A percentile compares a stretch with the other conserved stretches of the same genome.
These are phyloP conservation scores for Porcisia deanei DNA, from an alignment of 208 protist species.

Conservation along the genomic window DNA sequence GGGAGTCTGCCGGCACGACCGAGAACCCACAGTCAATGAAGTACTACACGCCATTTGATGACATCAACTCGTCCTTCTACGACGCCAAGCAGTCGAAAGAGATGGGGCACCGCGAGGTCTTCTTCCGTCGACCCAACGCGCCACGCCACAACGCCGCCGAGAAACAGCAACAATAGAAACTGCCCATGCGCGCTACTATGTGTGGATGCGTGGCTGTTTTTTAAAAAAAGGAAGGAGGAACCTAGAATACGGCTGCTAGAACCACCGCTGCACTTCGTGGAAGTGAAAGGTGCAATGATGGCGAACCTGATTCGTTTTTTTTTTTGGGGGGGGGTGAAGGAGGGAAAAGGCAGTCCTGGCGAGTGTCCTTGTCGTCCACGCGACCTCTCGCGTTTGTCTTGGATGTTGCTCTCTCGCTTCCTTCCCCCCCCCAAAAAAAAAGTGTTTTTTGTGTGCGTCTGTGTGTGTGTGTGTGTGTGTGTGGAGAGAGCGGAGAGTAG, in stretches of 20 bases:
- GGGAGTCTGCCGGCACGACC: slow-evolving; percentile 77
- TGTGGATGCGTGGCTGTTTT: neutral
- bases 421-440: neutral
- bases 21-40: slow-evolving; percentile 92
- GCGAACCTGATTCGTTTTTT: neutral
- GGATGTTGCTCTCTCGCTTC: neutral
- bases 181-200: neutral
- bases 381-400: neutral
- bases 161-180: slow-evolving; percentile 9
- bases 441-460: too few relatives aligned
- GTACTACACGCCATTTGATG: slow-evolving; percentile 90
- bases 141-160: slow-evolving; percentile 87
- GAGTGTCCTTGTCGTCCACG: neutral
- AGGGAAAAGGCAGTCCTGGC: neutral
- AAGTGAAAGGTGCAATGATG: neutral
- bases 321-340: neutral
- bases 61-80: slow-evolving; percentile 81
- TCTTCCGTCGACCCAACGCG: slow-evolving; percentile 83
- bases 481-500: too few relatives aligned
- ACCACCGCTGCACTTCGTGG: neutral
- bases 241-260: neutral
- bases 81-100: slow-evolving; percentile 85
- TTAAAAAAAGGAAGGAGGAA: neutral
- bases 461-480: neutral
- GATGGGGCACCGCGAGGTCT: slow-evolving; percentile 89